Base-by-base conservation (phyloP, 2,329 filamentous ascomycete genomes). In the Lecanicillium sp. region DNA sequence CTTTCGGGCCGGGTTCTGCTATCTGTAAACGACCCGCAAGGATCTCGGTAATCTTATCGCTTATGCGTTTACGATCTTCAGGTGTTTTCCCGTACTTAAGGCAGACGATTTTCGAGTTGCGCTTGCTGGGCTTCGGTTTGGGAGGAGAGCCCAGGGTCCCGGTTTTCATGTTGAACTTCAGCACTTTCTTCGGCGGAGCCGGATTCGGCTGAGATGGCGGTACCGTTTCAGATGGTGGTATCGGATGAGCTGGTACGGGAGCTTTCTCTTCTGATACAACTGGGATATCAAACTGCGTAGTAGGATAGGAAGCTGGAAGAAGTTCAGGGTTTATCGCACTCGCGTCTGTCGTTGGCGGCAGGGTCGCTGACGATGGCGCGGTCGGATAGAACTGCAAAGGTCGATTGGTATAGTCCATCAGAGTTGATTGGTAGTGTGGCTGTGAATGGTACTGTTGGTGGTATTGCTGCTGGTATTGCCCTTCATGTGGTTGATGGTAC, bases 61-160 rank as follows among this genome's bases (percentile, higher is more conserved):
- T 85, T 23, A 87, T 62, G 0, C 66, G 65, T 26, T 62, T 58
- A 32, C 73, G 72, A 32, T 66, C 67, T 23, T 60, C 61, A 6
- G 67, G 60, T 48, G 78, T 74, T 4, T 57, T 59, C 2, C 77
- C 78, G 58, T 91, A 91, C 51, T 67, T 72, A 26, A 89, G 71
- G 11, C 67, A 66, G 2, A 82, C 73, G 5, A 86, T 51, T 19
- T 63, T 63, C 4, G 66, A 60, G 32, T 68, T 67, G 14, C 45
- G 52, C 5, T 19, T 50, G 20, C 54, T 60, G 1, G 60, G 57
- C 55, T 81, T 85, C 3, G 71, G 67, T 40, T 72, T 77, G 1
- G 80, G 80, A 0, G 81, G 78, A 4, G 79, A 79, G 4, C 79
- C 78, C 42, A 83, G 73, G 2, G 79, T 84, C 5, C 80, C 79